These are phyloP conservation scores for Populus ilicifolia DNA, from an alignment of 345 rosid genomes.

Conservation along the genomic window DNA sequence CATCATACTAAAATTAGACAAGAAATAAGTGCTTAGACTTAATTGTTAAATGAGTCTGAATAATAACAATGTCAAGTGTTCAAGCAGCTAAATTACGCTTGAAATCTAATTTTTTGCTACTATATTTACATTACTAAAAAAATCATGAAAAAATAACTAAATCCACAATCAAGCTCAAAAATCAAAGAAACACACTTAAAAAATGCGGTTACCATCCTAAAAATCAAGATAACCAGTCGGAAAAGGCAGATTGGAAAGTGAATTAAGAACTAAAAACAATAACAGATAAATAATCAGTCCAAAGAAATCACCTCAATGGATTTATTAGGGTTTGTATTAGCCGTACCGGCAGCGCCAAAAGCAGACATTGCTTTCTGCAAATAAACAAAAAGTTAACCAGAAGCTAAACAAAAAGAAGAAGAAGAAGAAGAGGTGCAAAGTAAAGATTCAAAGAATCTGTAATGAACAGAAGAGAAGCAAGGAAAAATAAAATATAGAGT, in stretches of 20 bases:
- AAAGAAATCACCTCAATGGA: conserved; percentile 54
- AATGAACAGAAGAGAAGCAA: neutral
- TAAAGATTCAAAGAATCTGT: neutral
- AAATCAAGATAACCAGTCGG: neutral
- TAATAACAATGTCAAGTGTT: neutral
- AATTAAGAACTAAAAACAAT: neutral
- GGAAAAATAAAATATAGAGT: neutral
- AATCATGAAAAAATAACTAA: neutral
- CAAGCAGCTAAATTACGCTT: neutral
- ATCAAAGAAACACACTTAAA: neutral
- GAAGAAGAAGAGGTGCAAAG: neutral
- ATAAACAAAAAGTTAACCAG: neutral
- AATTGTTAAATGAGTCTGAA: neutral
- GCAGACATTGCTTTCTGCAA: conserved; percentile 42
- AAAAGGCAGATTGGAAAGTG: neutral
- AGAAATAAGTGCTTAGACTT: neutral
- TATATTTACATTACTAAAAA: neutral
- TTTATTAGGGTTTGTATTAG: conserved; percentile 72
- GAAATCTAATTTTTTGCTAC: neutral
- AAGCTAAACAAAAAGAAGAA: neutral
- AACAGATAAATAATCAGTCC: neutral
- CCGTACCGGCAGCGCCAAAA: conserved; percentile 44
- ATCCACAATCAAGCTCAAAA: neutral
- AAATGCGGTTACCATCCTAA: neutral
- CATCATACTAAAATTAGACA: neutral